Percentiles rank a stretch among this genome's conserved stretches.
These are phyloP conservation scores for Kwoniella sp. DNA, from an alignment of 768 basidiomycete genomes.

Conservation along the genomic window DNA sequence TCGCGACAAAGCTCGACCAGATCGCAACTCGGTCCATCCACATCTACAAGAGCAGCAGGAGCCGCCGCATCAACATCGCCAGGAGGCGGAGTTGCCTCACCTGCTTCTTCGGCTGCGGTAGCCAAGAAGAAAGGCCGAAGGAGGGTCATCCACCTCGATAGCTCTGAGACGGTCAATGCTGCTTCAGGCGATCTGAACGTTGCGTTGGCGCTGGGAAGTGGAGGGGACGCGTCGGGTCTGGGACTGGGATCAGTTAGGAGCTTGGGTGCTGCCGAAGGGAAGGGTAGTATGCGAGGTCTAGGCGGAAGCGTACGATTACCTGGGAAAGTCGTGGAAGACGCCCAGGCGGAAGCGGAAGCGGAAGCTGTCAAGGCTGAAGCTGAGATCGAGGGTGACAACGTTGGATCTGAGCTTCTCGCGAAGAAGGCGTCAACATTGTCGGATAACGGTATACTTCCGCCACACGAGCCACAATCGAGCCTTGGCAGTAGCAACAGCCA, in stretches of 20 bases:
- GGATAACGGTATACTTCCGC: background rate
- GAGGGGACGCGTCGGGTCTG: background rate
- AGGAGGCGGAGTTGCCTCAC: background rate
- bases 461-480: too few relatives aligned
- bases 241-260: background rate
- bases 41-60: background rate
- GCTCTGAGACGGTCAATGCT: background rate
- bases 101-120: slow-evolving; percentile 17
- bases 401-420: background rate
- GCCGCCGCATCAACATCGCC: background rate
- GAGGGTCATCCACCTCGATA: slow-evolving; percentile 44
- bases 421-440: background rate
- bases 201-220: background rate
- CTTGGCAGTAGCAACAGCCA: too few relatives aligned
- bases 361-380: background rate
- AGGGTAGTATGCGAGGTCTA: background rate
- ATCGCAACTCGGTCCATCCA: background rate
- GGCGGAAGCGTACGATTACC: slow-evolving; percentile 20
- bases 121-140: slow-evolving; percentile 36
- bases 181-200: background rate
- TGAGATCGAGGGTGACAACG: background rate
- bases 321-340: slow-evolving; percentile 17
- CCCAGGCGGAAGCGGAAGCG: slow-evolving; percentile 1
- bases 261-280: background rate
- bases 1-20: slow-evolving; percentile 6